A percentile compares a stretch with the other conserved stretches of the same genome.
phyloP scores from a whole-genome alignment of 768 basidiomycete genomes.

The Auricularia sp. region DNA sequence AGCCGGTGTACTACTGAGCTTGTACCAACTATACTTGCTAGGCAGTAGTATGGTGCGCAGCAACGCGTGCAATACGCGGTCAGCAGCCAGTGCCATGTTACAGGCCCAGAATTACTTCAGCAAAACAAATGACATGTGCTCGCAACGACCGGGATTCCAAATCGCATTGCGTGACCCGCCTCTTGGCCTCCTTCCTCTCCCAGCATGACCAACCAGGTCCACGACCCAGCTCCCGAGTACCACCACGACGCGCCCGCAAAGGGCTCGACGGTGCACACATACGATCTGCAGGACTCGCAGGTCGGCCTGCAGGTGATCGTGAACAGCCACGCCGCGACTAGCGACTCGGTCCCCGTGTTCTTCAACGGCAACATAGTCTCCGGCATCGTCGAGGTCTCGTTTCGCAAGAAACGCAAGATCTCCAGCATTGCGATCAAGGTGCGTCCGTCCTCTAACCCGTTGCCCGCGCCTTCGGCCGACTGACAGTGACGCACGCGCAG shows the following conservation, averaged over 20 bases:
- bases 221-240: background rate
- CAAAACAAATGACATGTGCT: no score
- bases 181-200: background rate
- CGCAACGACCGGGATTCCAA: background rate
- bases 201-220: background rate
- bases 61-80: no score
- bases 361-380: background rate
- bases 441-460: background rate
- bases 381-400: background rate
- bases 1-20: no score
- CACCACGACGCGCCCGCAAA: background rate
- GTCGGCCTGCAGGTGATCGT: background rate
- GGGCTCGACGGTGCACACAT: background rate
- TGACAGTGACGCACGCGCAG: background rate
- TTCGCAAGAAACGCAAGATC: background rate
- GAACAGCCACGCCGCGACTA: background rate
- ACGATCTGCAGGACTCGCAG: background rate
- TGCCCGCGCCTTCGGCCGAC: background rate
- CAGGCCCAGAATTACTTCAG: no score
- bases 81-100: no score
- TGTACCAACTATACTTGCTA: no score
- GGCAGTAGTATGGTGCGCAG: no score
- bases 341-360: background rate
- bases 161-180: background rate
- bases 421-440: background rate